These are phyloP conservation scores for Phytophthora brassicae DNA, from an alignment of 352 stramenopile species.

Conservation along the genomic window DNA sequence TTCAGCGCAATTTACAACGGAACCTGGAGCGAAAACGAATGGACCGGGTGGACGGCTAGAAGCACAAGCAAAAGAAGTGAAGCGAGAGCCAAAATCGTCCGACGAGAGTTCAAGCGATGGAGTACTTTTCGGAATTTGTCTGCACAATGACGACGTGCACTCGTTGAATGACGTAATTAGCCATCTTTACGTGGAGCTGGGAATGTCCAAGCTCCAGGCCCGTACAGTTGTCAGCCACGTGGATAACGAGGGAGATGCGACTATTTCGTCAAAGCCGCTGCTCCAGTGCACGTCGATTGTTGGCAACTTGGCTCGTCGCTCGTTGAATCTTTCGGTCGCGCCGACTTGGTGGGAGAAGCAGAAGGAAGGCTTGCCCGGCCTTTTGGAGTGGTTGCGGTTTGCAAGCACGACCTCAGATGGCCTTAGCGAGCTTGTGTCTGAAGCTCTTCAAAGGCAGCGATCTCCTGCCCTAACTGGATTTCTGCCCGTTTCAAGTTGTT, in stretches of 20 bases:
- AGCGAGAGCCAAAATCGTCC: conserved; percentile 10
- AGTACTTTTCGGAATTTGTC: conserved; percentile 56
- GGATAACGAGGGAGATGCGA: conserved; percentile 59
- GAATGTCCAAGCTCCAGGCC: conserved; percentile 54
- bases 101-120: conserved; percentile 5
- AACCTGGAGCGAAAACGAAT: conserved; percentile 20
- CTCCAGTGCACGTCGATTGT: conserved; percentile 52
- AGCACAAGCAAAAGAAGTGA: conserved; percentile 23
- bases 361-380: conserved; percentile 47
- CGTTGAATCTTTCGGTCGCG: conserved; percentile 71
- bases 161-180: conserved; percentile 76
- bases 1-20: conserved; percentile 24
- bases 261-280: conserved; percentile 43
- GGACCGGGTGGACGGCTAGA: conserved; percentile 31
- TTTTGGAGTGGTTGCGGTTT: conserved; percentile 78
- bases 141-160: conserved; percentile 88
- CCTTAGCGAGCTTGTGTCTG: conserved; percentile 67
- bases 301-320: conserved; percentile 54
- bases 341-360: conserved; percentile 72
- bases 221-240: conserved; percentile 55
- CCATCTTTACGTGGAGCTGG: conserved; percentile 54
- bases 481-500: conserved; percentile 27
- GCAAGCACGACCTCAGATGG: conserved; percentile 73
- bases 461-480: conserved; percentile 38
- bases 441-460: conserved; percentile 59